phyloP scores from a whole-genome alignment of 2,329 filamentous ascomycete species.

The Biscogniauxia marginata region DNA sequence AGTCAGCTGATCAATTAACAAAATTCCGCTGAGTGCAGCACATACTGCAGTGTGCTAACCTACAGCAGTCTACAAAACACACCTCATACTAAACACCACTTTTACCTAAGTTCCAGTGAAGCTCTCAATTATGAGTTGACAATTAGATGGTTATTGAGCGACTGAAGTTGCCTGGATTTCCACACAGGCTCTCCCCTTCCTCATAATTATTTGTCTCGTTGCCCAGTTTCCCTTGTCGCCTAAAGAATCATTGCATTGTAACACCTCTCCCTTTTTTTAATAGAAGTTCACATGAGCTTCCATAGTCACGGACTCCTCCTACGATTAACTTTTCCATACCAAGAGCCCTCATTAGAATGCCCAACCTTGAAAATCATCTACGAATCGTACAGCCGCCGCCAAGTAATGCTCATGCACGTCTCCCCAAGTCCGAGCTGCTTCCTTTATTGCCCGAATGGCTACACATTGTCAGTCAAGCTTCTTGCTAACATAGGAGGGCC shows the following conservation, averaged over 20 bases:
- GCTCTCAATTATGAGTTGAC: too few species aligned
- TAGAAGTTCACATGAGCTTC: not conserved
- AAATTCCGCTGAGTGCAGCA: not conserved
- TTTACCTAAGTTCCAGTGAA: too few species aligned
- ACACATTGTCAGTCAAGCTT: slow-evolving; percentile 12
- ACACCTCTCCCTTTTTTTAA: not conserved
- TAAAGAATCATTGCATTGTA: not conserved
- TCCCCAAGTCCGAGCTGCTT: slow-evolving; percentile 72
- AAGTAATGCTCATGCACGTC: slow-evolving; percentile 66
- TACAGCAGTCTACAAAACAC: too few species aligned
- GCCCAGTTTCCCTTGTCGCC: not conserved
- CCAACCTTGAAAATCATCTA: slow-evolving; percentile 73
- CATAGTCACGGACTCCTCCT: not conserved
- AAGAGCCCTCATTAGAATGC: slow-evolving; percentile 31
- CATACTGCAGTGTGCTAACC: too few species aligned
- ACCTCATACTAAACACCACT: too few species aligned
- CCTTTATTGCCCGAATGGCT: slow-evolving; percentile 72
- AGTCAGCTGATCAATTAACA: slow-evolving; percentile 27
- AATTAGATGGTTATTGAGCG: too few species aligned
- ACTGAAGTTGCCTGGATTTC: too few species aligned
- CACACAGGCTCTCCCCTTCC: not conserved
- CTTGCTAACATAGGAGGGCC: not conserved
- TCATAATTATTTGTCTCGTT: not conserved
- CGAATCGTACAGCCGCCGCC: slow-evolving; percentile 68
- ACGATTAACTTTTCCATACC: not conserved